These are phyloP conservation scores for Chlorella sp. DNA, from an alignment of 139 green algal genomes.

Conservation along the genomic window DNA sequence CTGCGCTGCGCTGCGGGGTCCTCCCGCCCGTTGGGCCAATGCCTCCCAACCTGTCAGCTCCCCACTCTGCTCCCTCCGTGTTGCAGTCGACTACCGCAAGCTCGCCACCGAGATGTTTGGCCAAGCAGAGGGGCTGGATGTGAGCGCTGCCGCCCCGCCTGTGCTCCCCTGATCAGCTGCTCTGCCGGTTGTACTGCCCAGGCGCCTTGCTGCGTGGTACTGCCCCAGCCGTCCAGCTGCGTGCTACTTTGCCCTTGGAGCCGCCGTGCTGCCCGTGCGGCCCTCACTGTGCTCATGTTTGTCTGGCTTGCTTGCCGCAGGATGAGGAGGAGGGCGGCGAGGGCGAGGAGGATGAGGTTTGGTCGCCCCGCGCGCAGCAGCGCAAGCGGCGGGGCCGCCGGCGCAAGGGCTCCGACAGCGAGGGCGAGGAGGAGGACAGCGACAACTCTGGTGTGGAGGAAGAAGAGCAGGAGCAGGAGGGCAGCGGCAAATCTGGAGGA, in stretches of 20 bases:
- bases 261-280: too few species aligned
- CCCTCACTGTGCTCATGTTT: too few species aligned
- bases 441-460: neutral
- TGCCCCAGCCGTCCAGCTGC: too few species aligned
- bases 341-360: conserved; percentile 54
- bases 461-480: neutral
- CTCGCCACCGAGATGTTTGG: conserved; percentile 31
- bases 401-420: conserved; percentile 10
- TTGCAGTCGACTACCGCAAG: conserved; percentile 24
- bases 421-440: neutral
- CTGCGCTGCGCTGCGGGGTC: too few species aligned
- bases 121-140: neutral
- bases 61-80: neutral
- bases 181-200: too few species aligned
- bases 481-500: too few species aligned
- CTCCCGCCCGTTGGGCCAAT: neutral
- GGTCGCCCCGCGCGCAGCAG: conserved; percentile 32
- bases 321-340: conserved; percentile 44
- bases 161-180: too few species aligned
- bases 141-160: too few species aligned
- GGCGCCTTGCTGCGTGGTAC: too few species aligned
- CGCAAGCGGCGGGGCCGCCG: neutral
- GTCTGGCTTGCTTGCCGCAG: too few species aligned
- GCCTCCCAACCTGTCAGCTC: too few species aligned
- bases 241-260: too few species aligned